Conservation (phyloP, 805 yeast genomes). For the Candida parachauliodes region DNA sequence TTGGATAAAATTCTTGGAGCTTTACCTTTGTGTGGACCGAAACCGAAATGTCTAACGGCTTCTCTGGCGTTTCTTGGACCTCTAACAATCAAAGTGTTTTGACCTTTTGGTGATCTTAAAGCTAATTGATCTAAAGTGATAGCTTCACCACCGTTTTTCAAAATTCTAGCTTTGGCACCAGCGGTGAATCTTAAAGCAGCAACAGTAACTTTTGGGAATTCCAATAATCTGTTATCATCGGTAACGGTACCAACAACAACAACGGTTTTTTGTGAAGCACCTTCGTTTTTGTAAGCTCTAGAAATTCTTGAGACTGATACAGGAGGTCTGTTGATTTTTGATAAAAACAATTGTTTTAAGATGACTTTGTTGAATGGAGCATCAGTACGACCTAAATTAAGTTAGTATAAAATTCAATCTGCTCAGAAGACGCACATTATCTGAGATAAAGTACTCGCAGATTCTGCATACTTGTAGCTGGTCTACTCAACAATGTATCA, state of each 20-base stretch:
- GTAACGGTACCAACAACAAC: conserved; percentile 99
- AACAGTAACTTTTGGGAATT: conserved; percentile 94
- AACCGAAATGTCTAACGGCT: conserved; percentile 99
- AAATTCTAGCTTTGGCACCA: conserved; percentile 95
- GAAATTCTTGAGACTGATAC: conserved; percentile 91
- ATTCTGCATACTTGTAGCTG: conserved; percentile 13
- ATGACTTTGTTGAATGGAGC: conserved; percentile 98
- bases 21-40: conserved; percentile 99
- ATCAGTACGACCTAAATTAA: conserved; percentile 84
- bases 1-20: conserved; percentile 97
- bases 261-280: conserved; percentile 84
- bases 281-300: conserved; percentile 76
- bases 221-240: conserved; percentile 91
- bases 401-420: conserved; percentile 36
- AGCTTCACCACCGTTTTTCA: conserved; percentile 99
- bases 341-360: conserved; percentile 91
- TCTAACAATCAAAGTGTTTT: conserved; percentile 95
- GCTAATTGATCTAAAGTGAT: conserved; percentile 99
- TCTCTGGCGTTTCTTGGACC: conserved; percentile 99
- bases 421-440: conserved; percentile 43
- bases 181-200: conserved; percentile 99
- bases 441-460: conserved; percentile 35
- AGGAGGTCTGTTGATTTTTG: conserved; percentile 99
- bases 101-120: conserved; percentile 98
- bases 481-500: conserved; percentile 8